Percentiles rank a stretch among this genome's conserved stretches.
Conservation (phyloP, 2,329 filamentous ascomycete genomes). For the Akanthomyces uredinophilus region DNA sequence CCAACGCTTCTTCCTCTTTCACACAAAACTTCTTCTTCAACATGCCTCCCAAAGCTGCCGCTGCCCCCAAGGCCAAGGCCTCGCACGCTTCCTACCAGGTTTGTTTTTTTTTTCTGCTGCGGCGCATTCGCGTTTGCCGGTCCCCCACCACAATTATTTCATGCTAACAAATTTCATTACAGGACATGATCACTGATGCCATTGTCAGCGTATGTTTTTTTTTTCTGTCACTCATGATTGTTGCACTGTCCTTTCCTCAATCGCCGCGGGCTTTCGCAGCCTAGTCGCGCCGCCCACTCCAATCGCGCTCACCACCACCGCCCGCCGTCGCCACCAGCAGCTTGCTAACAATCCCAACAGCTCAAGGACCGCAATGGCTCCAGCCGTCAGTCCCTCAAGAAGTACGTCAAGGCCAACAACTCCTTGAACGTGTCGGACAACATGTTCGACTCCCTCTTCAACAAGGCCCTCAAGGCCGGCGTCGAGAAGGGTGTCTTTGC, state of each 20-base stretch:
- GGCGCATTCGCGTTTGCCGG: neutral
- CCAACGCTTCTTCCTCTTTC: conserved; percentile 3
- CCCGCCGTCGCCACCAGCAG: conserved; percentile 29
- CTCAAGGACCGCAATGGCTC: conserved; percentile 60
- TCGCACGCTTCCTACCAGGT: conserved; percentile 57
- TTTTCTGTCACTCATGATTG: conserved; percentile 10
- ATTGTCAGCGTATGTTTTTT: conserved; percentile 53
- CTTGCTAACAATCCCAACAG: conserved; percentile 35
- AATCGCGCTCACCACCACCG: conserved; percentile 14
- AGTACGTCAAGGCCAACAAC: conserved; percentile 55
- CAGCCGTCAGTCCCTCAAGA: conserved; percentile 57
- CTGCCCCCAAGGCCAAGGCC: conserved; percentile 42
- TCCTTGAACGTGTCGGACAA: conserved; percentile 41
- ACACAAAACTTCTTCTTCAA: conserved; percentile 24
- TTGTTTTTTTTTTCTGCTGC: conserved; percentile 25
- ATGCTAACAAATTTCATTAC: conserved; percentile 29
- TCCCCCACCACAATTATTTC: conserved; percentile 17
- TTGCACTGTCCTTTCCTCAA: conserved; percentile 19
- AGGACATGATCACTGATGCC: conserved; percentile 61
- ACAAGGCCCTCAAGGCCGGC: conserved; percentile 75
- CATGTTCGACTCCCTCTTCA: conserved; percentile 71
- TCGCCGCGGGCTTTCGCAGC: conserved; percentile 14
- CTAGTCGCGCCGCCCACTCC: neutral
- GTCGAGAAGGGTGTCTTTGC: conserved; percentile 83
- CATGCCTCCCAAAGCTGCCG: conserved; percentile 52